A percentile compares a stretch with the other conserved stretches of the same genome.
phyloP scores from a whole-genome alignment of 257 asterid genomes.

The Nicotiana attenuata region DNA sequence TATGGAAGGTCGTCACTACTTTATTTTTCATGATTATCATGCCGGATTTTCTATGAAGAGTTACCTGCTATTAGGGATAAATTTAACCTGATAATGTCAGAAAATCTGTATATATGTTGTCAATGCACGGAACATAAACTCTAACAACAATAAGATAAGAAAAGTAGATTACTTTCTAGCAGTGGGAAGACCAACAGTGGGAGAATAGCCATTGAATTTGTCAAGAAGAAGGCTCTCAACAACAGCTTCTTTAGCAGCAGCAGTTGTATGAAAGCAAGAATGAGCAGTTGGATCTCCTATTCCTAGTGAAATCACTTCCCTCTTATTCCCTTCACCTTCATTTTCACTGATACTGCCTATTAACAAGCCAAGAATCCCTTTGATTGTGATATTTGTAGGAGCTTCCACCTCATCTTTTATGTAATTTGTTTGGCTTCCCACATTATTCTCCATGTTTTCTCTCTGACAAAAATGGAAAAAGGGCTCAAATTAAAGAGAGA shows the following conservation, averaged over 20 bases:
- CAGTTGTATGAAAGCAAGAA: conserved; percentile 54
- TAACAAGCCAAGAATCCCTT: conserved; percentile 59
- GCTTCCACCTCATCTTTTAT: conserved; percentile 24
- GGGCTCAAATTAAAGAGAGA: background rate
- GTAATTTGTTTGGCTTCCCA: conserved; percentile 4
- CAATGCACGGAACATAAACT: too few species aligned
- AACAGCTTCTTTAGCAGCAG: conserved; percentile 59
- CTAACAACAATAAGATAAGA: background rate
- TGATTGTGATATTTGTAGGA: conserved; percentile 48
- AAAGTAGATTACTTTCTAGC: conserved; percentile 47
- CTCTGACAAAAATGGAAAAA: background rate
- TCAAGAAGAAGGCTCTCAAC: conserved; percentile 45
- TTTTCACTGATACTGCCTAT: conserved; percentile 21
- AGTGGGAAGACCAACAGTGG: conserved; percentile 79
- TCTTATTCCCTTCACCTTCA: conserved; percentile 14
- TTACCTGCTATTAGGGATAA: too few species aligned
- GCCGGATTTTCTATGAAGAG: too few species aligned
- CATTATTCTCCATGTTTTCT: background rate
- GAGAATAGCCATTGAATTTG: conserved; percentile 80
- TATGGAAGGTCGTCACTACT: too few species aligned
- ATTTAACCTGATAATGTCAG: too few species aligned
- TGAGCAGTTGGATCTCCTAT: conserved; percentile 87
- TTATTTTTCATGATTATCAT: too few species aligned
- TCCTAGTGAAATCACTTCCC: conserved; percentile 56
- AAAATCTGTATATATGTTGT: too few species aligned